These are phyloP conservation scores for Xylaria acuta DNA, from an alignment of 495 filamentous ascomycete genomes.

Conservation along the genomic window DNA sequence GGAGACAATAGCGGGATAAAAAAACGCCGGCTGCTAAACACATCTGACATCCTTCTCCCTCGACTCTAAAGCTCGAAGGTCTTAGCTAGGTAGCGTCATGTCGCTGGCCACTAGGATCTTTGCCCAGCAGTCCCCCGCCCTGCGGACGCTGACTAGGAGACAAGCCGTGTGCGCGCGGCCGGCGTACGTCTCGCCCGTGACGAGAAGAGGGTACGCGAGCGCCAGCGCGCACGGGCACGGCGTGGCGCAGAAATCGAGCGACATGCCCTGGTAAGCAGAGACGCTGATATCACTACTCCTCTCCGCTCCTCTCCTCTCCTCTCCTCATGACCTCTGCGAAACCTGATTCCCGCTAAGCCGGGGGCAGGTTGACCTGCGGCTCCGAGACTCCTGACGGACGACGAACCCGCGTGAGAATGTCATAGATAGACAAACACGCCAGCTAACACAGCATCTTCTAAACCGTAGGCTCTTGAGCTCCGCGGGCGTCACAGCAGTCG, in stretches of 20 bases:
- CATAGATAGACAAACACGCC: neutral
- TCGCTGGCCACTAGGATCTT: neutral
- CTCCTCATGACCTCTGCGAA: neutral
- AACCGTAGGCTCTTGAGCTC: constrained; percentile 34
- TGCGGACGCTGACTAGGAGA: neutral
- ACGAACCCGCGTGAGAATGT: neutral
- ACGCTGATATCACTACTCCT: too few relatives aligned
- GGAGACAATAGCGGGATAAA: neutral
- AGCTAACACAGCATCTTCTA: constrained; percentile 9
- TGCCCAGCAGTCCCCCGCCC: constrained; percentile 4
- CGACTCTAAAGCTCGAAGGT: neutral
- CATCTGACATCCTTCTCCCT: neutral
- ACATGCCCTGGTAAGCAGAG: constrained; percentile 41
- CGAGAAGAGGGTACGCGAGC: constrained; percentile 30
- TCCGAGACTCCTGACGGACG: neutral
- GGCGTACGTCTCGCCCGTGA: neutral
- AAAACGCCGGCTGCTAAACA: neutral
- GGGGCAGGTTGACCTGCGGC: neutral
- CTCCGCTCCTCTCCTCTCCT: neutral
- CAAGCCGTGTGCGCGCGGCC: constrained; percentile 2
- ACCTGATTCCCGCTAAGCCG: neutral
- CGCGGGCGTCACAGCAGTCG: constrained; percentile 30
- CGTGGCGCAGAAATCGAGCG: constrained; percentile 33
- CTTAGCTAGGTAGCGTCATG: neutral
- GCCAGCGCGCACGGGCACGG: too few relatives aligned